Evolutionary conservation across 306 rosid species (phyloP), one percentile per base, ranked within the genome.

Genomic region (Lupinus albus): DNA sequence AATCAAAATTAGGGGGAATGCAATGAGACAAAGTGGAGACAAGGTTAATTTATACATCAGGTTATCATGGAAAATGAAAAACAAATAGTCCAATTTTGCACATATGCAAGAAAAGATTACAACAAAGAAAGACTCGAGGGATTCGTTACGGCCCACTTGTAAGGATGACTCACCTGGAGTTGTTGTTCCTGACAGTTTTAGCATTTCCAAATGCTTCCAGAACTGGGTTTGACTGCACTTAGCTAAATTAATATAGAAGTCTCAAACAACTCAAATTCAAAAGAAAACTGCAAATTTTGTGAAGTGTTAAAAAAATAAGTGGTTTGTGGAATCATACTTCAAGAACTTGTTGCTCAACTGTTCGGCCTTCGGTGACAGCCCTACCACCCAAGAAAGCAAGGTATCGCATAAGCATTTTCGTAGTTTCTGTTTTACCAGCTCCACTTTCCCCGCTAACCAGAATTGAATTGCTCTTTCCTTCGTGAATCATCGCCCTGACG

Each of bases 141-240:
- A 54, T 57, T 35, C 65, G 50, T 68, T 68, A 70, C 68, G 74
- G 18, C 67, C 61, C 15, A 68, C 46, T 32, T 82, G 72, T 21
- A 72, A 75, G 56, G 63, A 44, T 15, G 65, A 74, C 75, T 81
- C 79, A 81, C 98, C 98, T 94, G 78, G 99, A 94, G 79, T 94
- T 94, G 87, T 90, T 94, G 78, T 94, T 94, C 78, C 97, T 82
- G 48, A 94, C 95, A 13, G 99, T 94, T 88, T 94, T 94, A 39
- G 99, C 99, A 81, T 94, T 94, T 64, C 99, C 99, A 94, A 94
- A 94, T 70, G 99, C 97, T 82, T 90, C 99, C 65, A 94, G 89
- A 73, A 94, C 99, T 70, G 99, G 99, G 79, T 94, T 94, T 81
- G 99, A 94, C 99, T 94, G 95, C 83, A 81, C 8, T 79, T 64